Evolutionary conservation across 2,329 filamentous ascomycete genomes (phyloP), one percentile per base, ranked within the genome.

Genomic region (Aspergillus sp.): DNA sequence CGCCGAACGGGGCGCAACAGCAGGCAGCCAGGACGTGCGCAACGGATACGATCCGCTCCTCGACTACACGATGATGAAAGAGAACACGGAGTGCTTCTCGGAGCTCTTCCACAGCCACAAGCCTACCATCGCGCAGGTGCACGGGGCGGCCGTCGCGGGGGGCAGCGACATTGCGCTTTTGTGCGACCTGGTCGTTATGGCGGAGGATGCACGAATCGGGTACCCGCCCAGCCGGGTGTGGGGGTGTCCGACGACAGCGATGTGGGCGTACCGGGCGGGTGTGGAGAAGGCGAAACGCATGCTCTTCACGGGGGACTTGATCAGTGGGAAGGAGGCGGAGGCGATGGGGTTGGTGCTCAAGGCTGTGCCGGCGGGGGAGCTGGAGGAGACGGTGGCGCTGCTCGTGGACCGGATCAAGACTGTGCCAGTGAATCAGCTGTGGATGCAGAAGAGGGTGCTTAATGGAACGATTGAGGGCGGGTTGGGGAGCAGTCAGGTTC

Each of bases 131-230:
- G 52, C 52, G 11, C 52, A 54, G 4, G 52, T 54, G 1, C 36
- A 55, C 3, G 50, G 53, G 4, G 53, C 53, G 0, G 52, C 53
- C 1, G 50, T 55, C 10, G 50, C 53, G 3, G 50, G 53, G 4
- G 53, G 49, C 10, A 55, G 53, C 17, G 49, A 55, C 17, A 55
- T 55, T 17, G 53, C 50, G 10, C 24, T 55, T 5, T 35, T 24
- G 2, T 55, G 53, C 9, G 53, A 55, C 22, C 14, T 55, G 17
- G 50, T 55, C 13, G 30, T 55, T 14, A 55, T 52, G 53, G 53
- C 53, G 1, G 50, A 46, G 0, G 17, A 52, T 19, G 53, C 53
- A 17, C 24, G 50, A 2, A 55, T 52, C 19, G 49, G 53, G 9
- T 55, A 55, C 24, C 49, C 53, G 4, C 53, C 53, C 9, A 52